Conservation (phyloP, 2,329 filamentous ascomycete genomes). For the Emergomyces pasteurianus region DNA sequence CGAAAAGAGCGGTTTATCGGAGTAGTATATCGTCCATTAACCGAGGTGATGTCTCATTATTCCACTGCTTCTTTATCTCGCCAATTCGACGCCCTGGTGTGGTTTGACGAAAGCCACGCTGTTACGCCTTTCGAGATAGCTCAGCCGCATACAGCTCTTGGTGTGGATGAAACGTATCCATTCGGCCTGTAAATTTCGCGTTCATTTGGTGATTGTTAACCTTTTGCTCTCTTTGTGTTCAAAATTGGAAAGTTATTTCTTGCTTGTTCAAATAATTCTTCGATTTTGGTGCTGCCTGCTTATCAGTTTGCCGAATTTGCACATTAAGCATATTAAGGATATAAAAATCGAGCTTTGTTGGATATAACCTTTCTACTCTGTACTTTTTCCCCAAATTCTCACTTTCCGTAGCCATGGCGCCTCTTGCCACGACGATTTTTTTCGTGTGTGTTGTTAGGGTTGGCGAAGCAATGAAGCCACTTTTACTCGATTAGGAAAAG, state of each 20-base stretch:
- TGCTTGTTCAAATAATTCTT: background rate
- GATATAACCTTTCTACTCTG: background rate
- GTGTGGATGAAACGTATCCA: conserved; percentile 40
- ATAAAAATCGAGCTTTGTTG: background rate
- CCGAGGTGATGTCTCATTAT: conserved; percentile 40
- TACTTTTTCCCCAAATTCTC: background rate
- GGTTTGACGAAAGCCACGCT: conserved; percentile 38
- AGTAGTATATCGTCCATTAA: conserved; percentile 41
- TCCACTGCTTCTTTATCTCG: conserved; percentile 34
- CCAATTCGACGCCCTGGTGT: conserved; percentile 41
- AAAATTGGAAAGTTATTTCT: background rate
- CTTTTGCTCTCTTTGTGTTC: background rate
- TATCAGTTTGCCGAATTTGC: background rate
- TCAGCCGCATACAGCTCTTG: conserved; percentile 33
- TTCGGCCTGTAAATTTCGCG: conserved; percentile 32
- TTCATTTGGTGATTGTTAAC: background rate
- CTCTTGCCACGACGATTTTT: too few species aligned
- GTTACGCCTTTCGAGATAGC: conserved; percentile 35
- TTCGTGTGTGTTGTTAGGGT: background rate
- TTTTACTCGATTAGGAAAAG: conserved; percentile 1
- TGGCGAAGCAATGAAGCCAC: background rate
- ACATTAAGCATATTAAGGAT: background rate
- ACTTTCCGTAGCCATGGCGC: background rate
- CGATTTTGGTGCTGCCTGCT: background rate
- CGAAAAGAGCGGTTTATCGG: conserved; percentile 42